A percentile compares a stretch with the other conserved stretches of the same genome.
Evolutionary conservation across 2,329 filamentous ascomycete species (phyloP).

Genomic region (Lithohypha guttulata): DNA sequence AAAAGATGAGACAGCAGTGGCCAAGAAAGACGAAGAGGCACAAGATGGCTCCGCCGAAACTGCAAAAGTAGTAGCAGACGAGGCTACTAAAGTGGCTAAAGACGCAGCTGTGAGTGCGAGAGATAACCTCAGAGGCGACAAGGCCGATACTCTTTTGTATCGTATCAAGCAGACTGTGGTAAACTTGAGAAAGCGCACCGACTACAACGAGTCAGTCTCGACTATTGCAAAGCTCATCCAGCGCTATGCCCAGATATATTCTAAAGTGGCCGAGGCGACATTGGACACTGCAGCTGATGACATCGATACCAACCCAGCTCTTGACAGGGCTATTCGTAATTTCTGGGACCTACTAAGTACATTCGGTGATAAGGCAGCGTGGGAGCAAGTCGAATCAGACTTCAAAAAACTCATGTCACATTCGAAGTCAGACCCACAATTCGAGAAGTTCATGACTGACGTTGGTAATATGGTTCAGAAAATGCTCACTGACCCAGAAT

Average conservation of each 20-base stretch:
- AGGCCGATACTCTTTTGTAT: conserved; percentile 60
- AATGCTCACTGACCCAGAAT: conserved; percentile 74
- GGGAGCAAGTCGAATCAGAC: conserved; percentile 60
- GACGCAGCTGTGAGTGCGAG: conserved; percentile 60
- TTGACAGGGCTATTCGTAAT: conserved; percentile 64
- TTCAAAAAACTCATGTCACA: conserved; percentile 64
- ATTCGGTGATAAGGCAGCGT: conserved; percentile 63
- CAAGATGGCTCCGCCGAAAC: conserved; percentile 47
- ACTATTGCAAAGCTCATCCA: conserved; percentile 65
- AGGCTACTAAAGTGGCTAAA: conserved; percentile 31
- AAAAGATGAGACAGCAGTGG: conserved; percentile 36
- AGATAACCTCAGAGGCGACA: conserved; percentile 61
- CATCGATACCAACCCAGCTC: conserved; percentile 59
- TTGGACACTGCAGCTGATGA: conserved; percentile 58
- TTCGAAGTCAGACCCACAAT: conserved; percentile 65
- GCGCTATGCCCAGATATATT: conserved; percentile 68
- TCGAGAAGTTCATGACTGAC: conserved; percentile 65
- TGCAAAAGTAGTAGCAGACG: conserved; percentile 29
- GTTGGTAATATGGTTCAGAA: conserved; percentile 65
- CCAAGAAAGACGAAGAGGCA: conserved; percentile 54
- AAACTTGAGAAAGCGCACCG: conserved; percentile 62
- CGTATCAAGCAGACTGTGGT: conserved; percentile 66
- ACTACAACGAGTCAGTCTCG: conserved; percentile 80
- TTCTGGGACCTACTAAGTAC: conserved; percentile 72
- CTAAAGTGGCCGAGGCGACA: conserved; percentile 58